These are phyloP conservation scores for Larix kaempferi DNA, from an alignment of 75 land plant genomes.

Conservation along the genomic window DNA sequence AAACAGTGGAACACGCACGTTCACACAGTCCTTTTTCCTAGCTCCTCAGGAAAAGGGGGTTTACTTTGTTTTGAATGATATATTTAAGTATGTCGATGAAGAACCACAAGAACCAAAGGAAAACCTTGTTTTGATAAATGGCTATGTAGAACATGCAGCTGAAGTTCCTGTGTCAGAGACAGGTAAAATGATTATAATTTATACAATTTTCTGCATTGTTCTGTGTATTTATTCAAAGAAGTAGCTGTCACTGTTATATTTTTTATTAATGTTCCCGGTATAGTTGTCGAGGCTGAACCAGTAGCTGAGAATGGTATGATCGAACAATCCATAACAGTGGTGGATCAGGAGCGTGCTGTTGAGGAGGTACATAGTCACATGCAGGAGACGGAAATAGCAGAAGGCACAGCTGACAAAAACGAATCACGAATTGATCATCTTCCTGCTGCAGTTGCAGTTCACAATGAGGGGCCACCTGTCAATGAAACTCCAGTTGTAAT, in stretches of 20 bases:
- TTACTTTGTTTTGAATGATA: slow-evolving; percentile 63
- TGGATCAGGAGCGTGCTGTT: slow-evolving; percentile 4
- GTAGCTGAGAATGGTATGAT: slow-evolving; percentile 5
- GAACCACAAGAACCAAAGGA: neutral
- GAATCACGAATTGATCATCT: slow-evolving; percentile 11
- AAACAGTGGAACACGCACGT: slow-evolving; percentile 40
- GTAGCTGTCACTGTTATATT: neutral
- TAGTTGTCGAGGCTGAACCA: neutral
- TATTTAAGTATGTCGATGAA: slow-evolving; percentile 47
- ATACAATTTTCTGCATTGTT: neutral
- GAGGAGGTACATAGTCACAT: slow-evolving; percentile 11
- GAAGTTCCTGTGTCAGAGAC: neutral
- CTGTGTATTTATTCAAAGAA: neutral
- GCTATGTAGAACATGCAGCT: slow-evolving; percentile 9
- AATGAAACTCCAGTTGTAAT: slow-evolving; percentile 13
- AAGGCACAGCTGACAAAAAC: slow-evolving; percentile 8
- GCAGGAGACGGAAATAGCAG: neutral
- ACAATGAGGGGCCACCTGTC: slow-evolving; percentile 8
- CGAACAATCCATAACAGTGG: neutral
- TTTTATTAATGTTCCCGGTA: neutral
- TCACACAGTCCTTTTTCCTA: slow-evolving; percentile 69
- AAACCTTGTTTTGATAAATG: neutral
- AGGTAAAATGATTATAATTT: neutral
- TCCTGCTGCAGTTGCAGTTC: slow-evolving; percentile 12
- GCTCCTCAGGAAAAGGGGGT: slow-evolving; percentile 61